Evolutionary conservation across 345 rosid genomes (phyloP), one percentile per base, ranked within the genome.

Genomic region (Adansonia digitata): DNA sequence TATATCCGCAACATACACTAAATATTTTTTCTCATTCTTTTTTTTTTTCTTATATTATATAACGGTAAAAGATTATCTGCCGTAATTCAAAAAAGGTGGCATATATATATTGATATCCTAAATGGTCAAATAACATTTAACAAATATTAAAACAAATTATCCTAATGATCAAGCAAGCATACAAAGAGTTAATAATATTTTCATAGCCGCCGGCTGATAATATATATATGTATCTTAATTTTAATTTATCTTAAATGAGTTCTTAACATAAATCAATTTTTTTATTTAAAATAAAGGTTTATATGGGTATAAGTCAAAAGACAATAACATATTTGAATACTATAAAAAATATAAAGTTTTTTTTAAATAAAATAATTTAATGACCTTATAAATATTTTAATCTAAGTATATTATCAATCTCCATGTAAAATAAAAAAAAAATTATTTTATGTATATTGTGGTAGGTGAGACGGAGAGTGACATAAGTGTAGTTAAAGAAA

Each of bases 111-210:
- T n/a, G n/a, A 48, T 14, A 64, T 10, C 43, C 20, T 43, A 67
- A 67, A 43, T 43, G 71, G 37, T 14, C 71, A 67, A 43, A 42
- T 66, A 22, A 66, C 34, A 67, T 67, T 67, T 43, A 14, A 42
- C 0, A 5, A 66, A 66, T 67, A 14, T 14, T 2, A 66, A 66
- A n/a, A n/a, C n/a, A 57, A 67, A 6, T 11, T 64, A n/a, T 2
- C 18, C 4, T 0, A 26, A 12, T 0, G 3, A 39, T 37, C 46
- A 39, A 39, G 14, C 15, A 64, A 43, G 13, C 18, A 13, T 42
- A 17, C 37, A 45, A 45, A 26, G 20, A 39, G 22, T 20, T 56
- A 26, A 24, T 56, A n/a, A 29, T 12, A 7, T 62, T 62, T 61
- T 62, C 26, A 18, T 62, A 8, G 14, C 2, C 13, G 34, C 34